Evolutionary conservation across 768 basidiomycete genomes (phyloP), one percentile per base, ranked within the genome.

Genomic region (Lentinula aciculospora): DNA sequence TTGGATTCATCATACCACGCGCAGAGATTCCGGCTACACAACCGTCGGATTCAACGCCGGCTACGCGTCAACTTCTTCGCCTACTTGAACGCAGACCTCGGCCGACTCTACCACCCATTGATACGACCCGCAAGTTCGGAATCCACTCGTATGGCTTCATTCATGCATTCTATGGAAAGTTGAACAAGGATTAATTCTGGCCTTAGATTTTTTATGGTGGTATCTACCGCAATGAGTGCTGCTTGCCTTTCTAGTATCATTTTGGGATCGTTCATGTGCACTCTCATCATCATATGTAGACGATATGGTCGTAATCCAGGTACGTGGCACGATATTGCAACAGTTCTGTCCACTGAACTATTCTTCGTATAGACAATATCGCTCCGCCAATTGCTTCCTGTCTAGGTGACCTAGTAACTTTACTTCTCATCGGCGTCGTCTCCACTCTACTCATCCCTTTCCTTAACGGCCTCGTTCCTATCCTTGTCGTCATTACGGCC

Each of bases 251-350:
- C 90, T 9, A 85, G 88, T 61, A 70, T 89, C 3, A 65, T 94
- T 1, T 81, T 98, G 1, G 97, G 96, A 3, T 89, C 88, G 0
- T 97, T 99, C 72, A 98, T 98, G 94, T 91, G 88, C 64, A 69
- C 74, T 21, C 80, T 98, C 28, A 82, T 98, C 49, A 79, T 98
- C 21, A 53, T 89, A 1, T 94, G 94, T 67, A 76, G 92, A 51
- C 80, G 76, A 65, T 83, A 81, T 60, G 82, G 86, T 4, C 81
- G 87, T 40, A 89, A 99, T 70, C 97, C 97, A 56, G 95, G 94
- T 87, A 65, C 46, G 77, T 63, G 32, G 15, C 9, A 49, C 36
- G 39, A 48, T 44, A 34, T n/a, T 17, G 2, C 9, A 19, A 3
- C 48, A 19, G 28, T 34, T 21, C 25, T 17, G 25, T 32, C 17